Evolutionary conservation across 1,139 yeast species (phyloP).

Genomic region (Kodamaea sp.): DNA sequence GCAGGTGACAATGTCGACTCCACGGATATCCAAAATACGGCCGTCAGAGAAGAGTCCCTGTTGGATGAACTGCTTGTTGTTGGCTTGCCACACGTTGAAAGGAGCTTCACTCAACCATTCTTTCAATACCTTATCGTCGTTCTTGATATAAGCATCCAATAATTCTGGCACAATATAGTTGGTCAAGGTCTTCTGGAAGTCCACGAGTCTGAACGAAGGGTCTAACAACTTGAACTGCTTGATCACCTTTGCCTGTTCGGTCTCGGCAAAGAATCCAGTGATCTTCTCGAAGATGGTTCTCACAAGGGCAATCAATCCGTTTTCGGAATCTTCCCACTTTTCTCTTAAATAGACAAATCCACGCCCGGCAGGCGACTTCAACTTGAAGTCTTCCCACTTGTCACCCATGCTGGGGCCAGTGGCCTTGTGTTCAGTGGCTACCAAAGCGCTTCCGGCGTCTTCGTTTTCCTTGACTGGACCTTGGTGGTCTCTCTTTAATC

Average conservation of each 20-base stretch:
- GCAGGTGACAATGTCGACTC: constrained; percentile 89
- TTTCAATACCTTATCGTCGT: constrained; percentile 81
- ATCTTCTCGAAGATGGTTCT: constrained; percentile 81
- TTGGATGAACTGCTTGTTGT: constrained; percentile 88
- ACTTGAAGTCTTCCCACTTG: constrained; percentile 67
- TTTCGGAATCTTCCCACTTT: constrained; percentile 92
- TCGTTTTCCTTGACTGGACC: constrained; percentile 80
- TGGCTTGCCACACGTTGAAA: constrained; percentile 90
- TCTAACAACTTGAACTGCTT: constrained; percentile 87
- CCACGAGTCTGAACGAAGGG: constrained; percentile 80
- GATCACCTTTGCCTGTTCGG: constrained; percentile 91
- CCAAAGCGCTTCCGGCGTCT: constrained; percentile 82
- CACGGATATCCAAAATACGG: constrained; percentile 88
- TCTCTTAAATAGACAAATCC: constrained; percentile 61
- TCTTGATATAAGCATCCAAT: constrained; percentile 91
- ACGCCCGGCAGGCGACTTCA: constrained; percentile 71
- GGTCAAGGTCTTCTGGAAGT: constrained; percentile 81
- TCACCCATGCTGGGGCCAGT: constrained; percentile 70
- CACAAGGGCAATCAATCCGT: constrained; percentile 79
- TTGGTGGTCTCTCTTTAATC: constrained; percentile 33
- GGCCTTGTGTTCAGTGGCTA: constrained; percentile 80
- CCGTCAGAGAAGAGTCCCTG: constrained; percentile 94
- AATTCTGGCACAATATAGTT: constrained; percentile 94
- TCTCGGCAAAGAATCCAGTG: constrained; percentile 90
- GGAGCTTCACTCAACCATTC: constrained; percentile 98